Percentiles rank a stretch among this genome's conserved stretches.
phyloP scores from a whole-genome alignment of 768 basidiomycete species.

The Mycena latifolia region DNA sequence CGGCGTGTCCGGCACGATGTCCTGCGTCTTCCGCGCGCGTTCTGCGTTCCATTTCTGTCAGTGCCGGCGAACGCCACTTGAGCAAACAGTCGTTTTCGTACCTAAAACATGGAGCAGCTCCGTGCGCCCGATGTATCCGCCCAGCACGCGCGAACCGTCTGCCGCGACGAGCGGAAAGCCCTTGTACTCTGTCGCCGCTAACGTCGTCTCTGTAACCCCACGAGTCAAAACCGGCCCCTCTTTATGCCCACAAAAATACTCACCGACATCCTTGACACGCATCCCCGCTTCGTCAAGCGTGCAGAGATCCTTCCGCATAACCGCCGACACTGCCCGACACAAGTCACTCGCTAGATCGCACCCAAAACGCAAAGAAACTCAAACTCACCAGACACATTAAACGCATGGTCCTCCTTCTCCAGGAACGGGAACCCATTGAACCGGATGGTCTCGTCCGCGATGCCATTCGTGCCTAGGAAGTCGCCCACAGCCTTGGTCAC shows the following conservation, averaged over 20 bases:
- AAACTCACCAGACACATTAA: constrained; percentile 86
- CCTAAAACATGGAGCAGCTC: constrained; percentile 91
- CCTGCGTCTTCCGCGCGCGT: constrained; percentile 73
- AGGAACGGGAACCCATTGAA: constrained; percentile 98
- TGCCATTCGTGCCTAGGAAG: constrained; percentile 91
- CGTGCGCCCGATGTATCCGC: constrained; percentile 90
- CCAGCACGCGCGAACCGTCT: constrained; percentile 68
- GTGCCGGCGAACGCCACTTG: background rate
- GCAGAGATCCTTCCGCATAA: constrained; percentile 88
- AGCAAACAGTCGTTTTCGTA: constrained; percentile 44
- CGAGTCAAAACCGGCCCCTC: constrained; percentile 15
- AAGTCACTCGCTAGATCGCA: constrained; percentile 19
- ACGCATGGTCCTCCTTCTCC: constrained; percentile 95
- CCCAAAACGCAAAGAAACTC: constrained; percentile 13
- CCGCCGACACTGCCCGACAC: constrained; percentile 76
- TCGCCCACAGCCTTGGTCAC: constrained; percentile 99
- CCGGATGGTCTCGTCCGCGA: constrained; percentile 96
- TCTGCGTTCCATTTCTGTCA: constrained; percentile 63
- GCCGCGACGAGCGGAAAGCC: constrained; percentile 91
- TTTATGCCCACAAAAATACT: constrained; percentile 40
- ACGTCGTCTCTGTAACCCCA: constrained; percentile 67
- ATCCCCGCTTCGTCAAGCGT: constrained; percentile 82
- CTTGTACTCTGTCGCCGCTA: constrained; percentile 82
- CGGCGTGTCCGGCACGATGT: constrained; percentile 70
- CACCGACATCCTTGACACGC: constrained; percentile 84